Percentiles rank a stretch among this genome's conserved stretches.
These are phyloP conservation scores for Malassezia cuniculi DNA, from an alignment of 1,284 basidiomycete genomes.

Conservation along the genomic window DNA sequence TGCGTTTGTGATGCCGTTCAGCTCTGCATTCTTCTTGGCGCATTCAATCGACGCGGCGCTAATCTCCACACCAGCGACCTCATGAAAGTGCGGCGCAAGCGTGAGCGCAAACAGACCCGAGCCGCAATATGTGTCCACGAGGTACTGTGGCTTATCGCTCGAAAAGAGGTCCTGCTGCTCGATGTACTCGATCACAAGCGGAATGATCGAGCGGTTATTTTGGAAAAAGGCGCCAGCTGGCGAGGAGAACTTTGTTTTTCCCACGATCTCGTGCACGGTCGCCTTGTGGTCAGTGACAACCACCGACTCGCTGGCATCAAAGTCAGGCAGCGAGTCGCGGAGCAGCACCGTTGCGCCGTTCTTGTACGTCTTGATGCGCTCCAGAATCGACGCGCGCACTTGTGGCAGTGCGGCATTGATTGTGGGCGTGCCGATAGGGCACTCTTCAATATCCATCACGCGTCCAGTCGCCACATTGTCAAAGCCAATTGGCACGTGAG, in stretches of 20 bases:
- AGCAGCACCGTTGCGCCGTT: constrained; percentile 80
- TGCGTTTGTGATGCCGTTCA: constrained; percentile 53
- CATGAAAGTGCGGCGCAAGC: constrained; percentile 63
- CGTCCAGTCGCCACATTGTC: constrained; percentile 63
- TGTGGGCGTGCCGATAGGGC: constrained; percentile 73
- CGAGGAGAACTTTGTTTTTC: constrained; percentile 70
- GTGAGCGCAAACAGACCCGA: constrained; percentile 83
- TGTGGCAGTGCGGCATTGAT: constrained; percentile 60
- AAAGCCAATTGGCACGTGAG: constrained; percentile 75
- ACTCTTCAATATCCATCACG: constrained; percentile 92
- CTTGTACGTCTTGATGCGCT: constrained; percentile 69
- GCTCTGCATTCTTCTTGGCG: constrained; percentile 64
- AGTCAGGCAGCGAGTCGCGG: constrained; percentile 61
- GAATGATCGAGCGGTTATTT: constrained; percentile 87
- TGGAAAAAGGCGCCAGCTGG: constrained; percentile 77
- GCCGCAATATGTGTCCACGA: constrained; percentile 48
- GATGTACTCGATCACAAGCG: constrained; percentile 69
- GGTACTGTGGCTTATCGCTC: constrained; percentile 15
- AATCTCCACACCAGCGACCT: constrained; percentile 77
- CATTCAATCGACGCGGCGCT: constrained; percentile 60
- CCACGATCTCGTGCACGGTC: constrained; percentile 71
- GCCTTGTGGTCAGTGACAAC: constrained; percentile 65
- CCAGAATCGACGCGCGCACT: constrained; percentile 58
- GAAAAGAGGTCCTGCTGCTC: constrained; percentile 41
- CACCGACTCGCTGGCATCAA: constrained; percentile 21